Percentiles rank a stretch among this genome's conserved stretches.
phyloP scores from a whole-genome alignment of 1,139 yeast genomes.

The Zhuliangozyma blackwelliae region DNA sequence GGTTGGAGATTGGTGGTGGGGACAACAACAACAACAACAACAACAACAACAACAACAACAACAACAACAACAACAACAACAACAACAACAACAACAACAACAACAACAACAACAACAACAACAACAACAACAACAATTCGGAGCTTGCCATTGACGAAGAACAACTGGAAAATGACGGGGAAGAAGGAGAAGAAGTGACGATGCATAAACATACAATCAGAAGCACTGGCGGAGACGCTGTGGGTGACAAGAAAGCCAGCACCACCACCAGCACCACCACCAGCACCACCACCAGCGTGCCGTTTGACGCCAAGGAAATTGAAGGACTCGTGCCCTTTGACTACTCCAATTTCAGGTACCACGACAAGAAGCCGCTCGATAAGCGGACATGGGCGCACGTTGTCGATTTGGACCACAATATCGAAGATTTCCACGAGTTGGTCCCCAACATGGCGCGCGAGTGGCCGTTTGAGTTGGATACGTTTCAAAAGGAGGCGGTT shows the following conservation, averaged over 20 bases:
- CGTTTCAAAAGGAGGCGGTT: constrained; percentile 95
- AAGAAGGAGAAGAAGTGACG: constrained; percentile 15
- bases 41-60: constrained; percentile 14
- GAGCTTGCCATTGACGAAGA: background rate
- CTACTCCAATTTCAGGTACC: constrained; percentile 24
- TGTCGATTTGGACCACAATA: constrained; percentile 78
- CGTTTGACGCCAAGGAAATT: constrained; percentile 45
- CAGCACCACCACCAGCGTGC: constrained; percentile 7
- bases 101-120: too few relatives aligned
- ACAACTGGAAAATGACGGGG: constrained; percentile 4
- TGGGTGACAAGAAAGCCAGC: background rate
- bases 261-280: background rate
- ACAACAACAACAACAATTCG: too few relatives aligned
- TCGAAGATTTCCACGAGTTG: constrained; percentile 79
- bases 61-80: too few relatives aligned
- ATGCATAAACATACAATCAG: constrained; percentile 3
- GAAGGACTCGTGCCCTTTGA: constrained; percentile 78
- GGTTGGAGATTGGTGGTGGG: constrained; percentile 36
- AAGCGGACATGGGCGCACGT: constrained; percentile 90
- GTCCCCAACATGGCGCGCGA: constrained; percentile 91
- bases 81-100: too few relatives aligned
- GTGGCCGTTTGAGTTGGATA: constrained; percentile 92
- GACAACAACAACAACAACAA: constrained; percentile 5
- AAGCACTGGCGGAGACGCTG: background rate
- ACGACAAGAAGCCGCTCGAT: constrained; percentile 17